A percentile compares a stretch with the other conserved stretches of the same genome.
These are phyloP conservation scores for Podaxis carcinomalis DNA, from an alignment of 768 basidiomycete genomes.

Conservation along the genomic window DNA sequence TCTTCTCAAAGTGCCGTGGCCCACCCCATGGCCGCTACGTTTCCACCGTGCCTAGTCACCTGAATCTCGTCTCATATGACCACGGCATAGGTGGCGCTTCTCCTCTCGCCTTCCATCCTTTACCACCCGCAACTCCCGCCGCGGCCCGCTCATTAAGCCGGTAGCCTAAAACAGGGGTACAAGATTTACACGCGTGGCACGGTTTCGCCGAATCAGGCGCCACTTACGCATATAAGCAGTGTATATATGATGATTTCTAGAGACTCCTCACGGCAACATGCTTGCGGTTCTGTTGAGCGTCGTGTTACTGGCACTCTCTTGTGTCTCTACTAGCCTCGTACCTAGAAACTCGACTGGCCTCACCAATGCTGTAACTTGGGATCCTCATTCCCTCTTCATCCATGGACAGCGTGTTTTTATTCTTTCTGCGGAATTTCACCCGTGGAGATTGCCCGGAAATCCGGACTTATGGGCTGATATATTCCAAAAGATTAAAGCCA, in stretches of 20 bases:
- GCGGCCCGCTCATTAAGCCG: neutral
- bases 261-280: neutral
- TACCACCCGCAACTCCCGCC: neutral
- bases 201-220: neutral
- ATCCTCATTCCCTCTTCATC: slow-evolving; percentile 54
- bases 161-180: neutral
- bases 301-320: neutral
- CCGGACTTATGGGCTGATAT: slow-evolving; percentile 55
- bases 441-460: slow-evolving; percentile 51
- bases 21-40: neutral
- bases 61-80: neutral
- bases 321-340: neutral
- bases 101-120: neutral
- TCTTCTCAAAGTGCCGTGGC: neutral
- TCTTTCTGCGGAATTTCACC: slow-evolving; percentile 59
- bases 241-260: neutral
- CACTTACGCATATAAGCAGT: neutral
- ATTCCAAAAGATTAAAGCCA: slow-evolving; percentile 58
- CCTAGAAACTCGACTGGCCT: slow-evolving; percentile 34
- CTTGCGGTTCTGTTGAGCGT: neutral
- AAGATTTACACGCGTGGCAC: neutral
- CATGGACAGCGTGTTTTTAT: slow-evolving; percentile 54
- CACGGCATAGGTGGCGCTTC: neutral
- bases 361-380: slow-evolving; percentile 52
- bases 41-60: neutral